Evolutionary conservation across 2,329 filamentous ascomycete species (phyloP).

Genomic region (Aspergillus flavus): DNA sequence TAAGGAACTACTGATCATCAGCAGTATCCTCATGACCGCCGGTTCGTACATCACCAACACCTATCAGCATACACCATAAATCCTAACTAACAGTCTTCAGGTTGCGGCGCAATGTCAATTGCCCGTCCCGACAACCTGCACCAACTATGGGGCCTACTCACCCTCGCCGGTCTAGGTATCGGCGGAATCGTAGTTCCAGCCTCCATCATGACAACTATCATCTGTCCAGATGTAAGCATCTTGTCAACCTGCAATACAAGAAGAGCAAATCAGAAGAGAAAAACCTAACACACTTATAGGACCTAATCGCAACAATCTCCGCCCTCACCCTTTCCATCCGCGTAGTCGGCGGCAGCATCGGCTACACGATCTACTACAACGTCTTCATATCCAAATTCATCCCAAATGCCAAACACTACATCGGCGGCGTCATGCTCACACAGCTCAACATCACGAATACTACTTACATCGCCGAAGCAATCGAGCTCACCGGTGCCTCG

Average conservation of each 20-base stretch:
- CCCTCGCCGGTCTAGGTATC: conserved; percentile 65
- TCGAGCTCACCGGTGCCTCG: conserved; percentile 56
- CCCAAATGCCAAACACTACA: conserved; percentile 49
- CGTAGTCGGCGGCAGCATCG: conserved; percentile 67
- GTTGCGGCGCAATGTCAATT: conserved; percentile 58
- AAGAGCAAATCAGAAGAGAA: neutral
- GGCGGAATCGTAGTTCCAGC: conserved; percentile 70
- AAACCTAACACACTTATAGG: conserved; percentile 25
- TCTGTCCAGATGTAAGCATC: conserved; percentile 61
- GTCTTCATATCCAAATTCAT: conserved; percentile 51
- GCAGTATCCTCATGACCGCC: conserved; percentile 66
- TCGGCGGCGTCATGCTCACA: conserved; percentile 54
- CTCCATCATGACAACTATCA: conserved; percentile 69
- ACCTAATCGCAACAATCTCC: conserved; percentile 69
- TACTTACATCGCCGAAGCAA: conserved; percentile 52
- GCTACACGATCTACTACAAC: conserved; percentile 63
- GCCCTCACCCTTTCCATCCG: conserved; percentile 71
- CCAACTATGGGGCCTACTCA: conserved; percentile 59
- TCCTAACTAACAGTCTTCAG: conserved; percentile 24
- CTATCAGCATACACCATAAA: neutral
- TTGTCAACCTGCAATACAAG: no score
- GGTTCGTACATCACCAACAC: conserved; percentile 36
- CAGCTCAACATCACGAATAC: conserved; percentile 54
- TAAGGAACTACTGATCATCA: conserved; percentile 61
- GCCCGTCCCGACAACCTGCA: conserved; percentile 56